Percentiles rank a stretch among this genome's conserved stretches.
Conservation (phyloP, 1,284 basidiomycete genomes). For the Boletellus sp. region DNA sequence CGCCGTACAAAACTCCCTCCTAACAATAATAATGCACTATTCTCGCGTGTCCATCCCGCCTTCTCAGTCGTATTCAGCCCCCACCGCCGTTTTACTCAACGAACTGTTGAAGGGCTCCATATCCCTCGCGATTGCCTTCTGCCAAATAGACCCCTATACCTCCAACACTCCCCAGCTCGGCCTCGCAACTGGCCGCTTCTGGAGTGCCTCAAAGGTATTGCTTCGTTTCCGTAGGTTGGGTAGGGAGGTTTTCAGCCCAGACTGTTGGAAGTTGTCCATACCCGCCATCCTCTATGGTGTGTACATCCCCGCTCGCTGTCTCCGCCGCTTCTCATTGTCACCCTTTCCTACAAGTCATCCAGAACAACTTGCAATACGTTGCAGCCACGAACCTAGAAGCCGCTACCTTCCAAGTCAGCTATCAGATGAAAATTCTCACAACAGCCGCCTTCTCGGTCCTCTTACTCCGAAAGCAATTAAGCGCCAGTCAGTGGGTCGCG, state of each 20-base stretch:
- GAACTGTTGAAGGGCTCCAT: slow-evolving; percentile 90
- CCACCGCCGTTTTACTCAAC: slow-evolving; percentile 88
- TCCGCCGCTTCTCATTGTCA: not conserved
- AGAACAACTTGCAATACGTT: slow-evolving; percentile 95
- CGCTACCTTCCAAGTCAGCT: slow-evolving; percentile 93
- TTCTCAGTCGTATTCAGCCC: slow-evolving; percentile 80
- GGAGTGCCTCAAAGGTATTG: slow-evolving; percentile 36
- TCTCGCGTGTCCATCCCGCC: slow-evolving; percentile 82
- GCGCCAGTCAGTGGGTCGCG: slow-evolving; percentile 77
- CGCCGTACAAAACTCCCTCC: slow-evolving; percentile 87
- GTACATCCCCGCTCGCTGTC: slow-evolving; percentile 1
- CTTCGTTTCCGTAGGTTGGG: slow-evolving; percentile 42
- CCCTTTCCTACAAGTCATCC: slow-evolving; percentile 57
- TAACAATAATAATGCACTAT: slow-evolving; percentile 94
- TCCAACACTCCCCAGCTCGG: slow-evolving; percentile 29
- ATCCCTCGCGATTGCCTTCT: slow-evolving; percentile 61
- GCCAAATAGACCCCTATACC: slow-evolving; percentile 37
- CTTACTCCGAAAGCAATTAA: slow-evolving; percentile 80
- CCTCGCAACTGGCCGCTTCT: slow-evolving; percentile 27
- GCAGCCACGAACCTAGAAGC: slow-evolving; percentile 91
- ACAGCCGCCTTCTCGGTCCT: slow-evolving; percentile 93
- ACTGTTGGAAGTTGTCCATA: slow-evolving; percentile 80
- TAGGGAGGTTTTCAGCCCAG: slow-evolving; percentile 56
- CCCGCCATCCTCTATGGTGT: slow-evolving; percentile 73
- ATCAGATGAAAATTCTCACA: slow-evolving; percentile 97